Percentiles rank a stretch among this genome's conserved stretches.
Conservation (phyloP, 345 rosid species). For the Bruguiera sexangula region DNA sequence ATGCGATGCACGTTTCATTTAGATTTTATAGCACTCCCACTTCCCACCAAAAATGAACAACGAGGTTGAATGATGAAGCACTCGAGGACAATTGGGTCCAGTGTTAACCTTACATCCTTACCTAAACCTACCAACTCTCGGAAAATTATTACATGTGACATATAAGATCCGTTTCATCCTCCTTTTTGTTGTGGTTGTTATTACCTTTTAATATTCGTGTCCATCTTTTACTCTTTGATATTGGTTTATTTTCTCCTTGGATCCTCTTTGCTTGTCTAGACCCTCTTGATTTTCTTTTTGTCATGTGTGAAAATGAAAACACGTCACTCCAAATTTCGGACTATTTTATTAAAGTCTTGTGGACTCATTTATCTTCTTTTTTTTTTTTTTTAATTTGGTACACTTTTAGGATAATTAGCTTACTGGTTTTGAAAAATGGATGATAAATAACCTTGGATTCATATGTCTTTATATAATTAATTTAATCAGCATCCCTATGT, state of each 20-base stretch:
- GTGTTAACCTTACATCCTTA: conserved; percentile 35
- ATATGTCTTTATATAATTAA: too few species aligned
- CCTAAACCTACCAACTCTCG: conserved; percentile 46
- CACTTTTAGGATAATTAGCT: too few species aligned
- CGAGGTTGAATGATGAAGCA: conserved; percentile 7
- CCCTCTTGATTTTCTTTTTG: not conserved
- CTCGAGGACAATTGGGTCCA: conserved; percentile 30
- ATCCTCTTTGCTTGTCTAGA: conserved; percentile 16
- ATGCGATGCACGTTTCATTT: not conserved
- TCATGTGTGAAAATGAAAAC: too few species aligned
- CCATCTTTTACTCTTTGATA: conserved; percentile 7
- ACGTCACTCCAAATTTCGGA: too few species aligned
- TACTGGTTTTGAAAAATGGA: too few species aligned
- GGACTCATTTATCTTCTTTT: too few species aligned
- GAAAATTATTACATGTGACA: not conserved
- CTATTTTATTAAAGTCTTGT: too few species aligned
- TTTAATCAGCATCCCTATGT: too few species aligned
- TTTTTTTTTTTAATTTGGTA: too few species aligned
- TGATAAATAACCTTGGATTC: too few species aligned
- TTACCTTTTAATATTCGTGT: not conserved
- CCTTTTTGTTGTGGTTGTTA: conserved; percentile 22
- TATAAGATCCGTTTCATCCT: conserved; percentile 7
- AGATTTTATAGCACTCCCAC: not conserved
- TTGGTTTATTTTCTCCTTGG: conserved; percentile 22
- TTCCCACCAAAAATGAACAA: conserved; percentile 11